These are phyloP conservation scores for Verticillium albo-atrum DNA, from an alignment of 2,329 filamentous ascomycete species.

Conservation along the genomic window DNA sequence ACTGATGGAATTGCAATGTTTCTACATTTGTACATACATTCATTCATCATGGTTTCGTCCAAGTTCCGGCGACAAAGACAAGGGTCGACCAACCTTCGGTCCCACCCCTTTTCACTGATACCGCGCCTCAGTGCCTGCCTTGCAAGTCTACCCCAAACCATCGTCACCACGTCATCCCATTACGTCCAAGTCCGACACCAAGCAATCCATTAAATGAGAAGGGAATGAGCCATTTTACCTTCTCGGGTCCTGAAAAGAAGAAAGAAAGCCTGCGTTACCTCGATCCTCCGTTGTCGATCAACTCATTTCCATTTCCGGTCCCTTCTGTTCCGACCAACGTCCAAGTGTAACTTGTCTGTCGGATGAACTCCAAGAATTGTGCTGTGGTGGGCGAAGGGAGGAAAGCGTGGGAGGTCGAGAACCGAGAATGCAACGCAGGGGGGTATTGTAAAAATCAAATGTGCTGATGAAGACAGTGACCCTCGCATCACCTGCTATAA, in stretches of 20 bases:
- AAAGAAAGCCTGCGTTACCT: conserved; percentile 4
- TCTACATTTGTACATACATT: conserved; percentile 1
- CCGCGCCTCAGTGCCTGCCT: neutral
- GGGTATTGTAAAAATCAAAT: conserved; percentile 39
- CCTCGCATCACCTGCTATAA: neutral
- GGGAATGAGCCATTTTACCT: conserved; percentile 27
- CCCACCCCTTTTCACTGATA: neutral
- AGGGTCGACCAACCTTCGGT: neutral
- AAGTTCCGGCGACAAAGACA: neutral
- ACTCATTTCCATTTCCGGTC: conserved; percentile 4
- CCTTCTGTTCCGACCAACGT: conserved; percentile 3
- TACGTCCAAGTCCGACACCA: neutral
- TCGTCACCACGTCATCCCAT: neutral
- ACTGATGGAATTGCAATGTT: neutral
- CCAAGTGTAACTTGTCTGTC: neutral
- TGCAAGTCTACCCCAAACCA: neutral
- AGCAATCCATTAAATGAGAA: conserved; percentile 17
- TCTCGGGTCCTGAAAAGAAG: conserved; percentile 16
- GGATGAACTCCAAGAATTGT: neutral
- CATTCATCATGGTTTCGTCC: neutral
- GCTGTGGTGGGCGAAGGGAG: conserved; percentile 8
- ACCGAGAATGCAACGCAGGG: conserved; percentile 23
- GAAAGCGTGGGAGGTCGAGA: conserved; percentile 11
- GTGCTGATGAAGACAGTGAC: conserved; percentile 18
- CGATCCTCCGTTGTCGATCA: conserved; percentile 1